Percentiles rank a stretch among this genome's conserved stretches.
Conservation (phyloP, 148 eudicot species). For the Euryodendron excelsum region DNA sequence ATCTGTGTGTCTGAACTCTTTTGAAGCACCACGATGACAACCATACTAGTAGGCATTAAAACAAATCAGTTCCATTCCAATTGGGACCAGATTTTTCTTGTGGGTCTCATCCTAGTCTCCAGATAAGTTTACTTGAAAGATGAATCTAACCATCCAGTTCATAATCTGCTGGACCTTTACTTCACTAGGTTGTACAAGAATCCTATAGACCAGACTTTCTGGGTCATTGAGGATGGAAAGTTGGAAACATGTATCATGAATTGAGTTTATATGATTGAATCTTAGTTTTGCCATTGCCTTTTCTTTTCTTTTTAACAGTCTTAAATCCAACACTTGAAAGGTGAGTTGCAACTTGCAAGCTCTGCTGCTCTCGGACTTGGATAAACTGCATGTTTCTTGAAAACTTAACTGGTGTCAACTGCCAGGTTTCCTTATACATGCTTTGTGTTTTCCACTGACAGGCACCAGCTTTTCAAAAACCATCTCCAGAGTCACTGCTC, state of each 20-base stretch:
- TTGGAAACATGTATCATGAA: background rate
- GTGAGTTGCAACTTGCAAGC: background rate
- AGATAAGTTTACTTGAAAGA: background rate
- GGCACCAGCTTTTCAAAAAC: slow-evolving; percentile 27
- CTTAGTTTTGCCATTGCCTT: background rate
- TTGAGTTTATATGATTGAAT: background rate
- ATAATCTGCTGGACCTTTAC: background rate
- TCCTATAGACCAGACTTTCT: background rate
- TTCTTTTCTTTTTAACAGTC: background rate
- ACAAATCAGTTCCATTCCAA: background rate
- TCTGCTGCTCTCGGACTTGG: background rate
- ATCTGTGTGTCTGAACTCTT: background rate
- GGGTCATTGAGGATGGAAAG: background rate
- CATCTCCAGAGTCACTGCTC: background rate
- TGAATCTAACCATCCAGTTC: background rate
- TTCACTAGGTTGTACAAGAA: too few relatives aligned
- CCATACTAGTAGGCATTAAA: background rate
- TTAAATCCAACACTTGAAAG: background rate
- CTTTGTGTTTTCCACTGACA: slow-evolving; percentile 5
- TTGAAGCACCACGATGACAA: background rate
- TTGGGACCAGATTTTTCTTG: background rate
- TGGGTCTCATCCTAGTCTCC: background rate
- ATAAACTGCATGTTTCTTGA: background rate
- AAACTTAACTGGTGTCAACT: background rate
- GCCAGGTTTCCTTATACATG: background rate